Conservation (phyloP, 2,329 filamentous ascomycete genomes). For the Achaetomium macrosporum region DNA sequence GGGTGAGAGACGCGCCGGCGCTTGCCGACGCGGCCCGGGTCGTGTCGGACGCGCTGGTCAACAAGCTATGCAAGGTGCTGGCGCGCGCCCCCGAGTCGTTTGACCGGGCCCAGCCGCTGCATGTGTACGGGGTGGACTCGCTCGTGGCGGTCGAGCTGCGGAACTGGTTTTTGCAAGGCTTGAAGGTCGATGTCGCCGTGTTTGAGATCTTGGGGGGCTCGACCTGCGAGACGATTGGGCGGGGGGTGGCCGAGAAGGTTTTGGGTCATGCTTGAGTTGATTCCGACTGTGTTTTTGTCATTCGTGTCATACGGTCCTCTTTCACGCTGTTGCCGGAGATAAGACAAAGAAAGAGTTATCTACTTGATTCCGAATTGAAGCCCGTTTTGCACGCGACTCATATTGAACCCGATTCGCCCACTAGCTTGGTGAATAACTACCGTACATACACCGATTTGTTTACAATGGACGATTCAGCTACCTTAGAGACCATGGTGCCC, state of each 20-base stretch:
- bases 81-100: neutral
- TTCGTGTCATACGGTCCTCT: no score
- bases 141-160: neutral
- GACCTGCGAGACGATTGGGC: neutral
- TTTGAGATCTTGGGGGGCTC: neutral
- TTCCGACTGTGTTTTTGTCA: neutral
- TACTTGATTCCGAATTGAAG: no score
- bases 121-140: conserved; percentile 1
- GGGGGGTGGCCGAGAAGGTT: neutral
- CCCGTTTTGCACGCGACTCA: no score
- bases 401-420: no score
- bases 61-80: neutral
- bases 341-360: no score
- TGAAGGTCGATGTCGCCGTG: neutral
- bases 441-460: no score
- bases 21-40: neutral
- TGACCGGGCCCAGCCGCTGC: neutral
- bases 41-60: neutral
- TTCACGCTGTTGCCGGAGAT: no score
- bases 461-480: no score
- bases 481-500: no score
- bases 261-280: neutral
- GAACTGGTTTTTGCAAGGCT: neutral
- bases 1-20: neutral
- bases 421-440: no score